A percentile compares a stretch with the other conserved stretches of the same genome.
phyloP scores from a whole-genome alignment of 2,329 filamentous ascomycete genomes.

The Dothistroma pini region DNA sequence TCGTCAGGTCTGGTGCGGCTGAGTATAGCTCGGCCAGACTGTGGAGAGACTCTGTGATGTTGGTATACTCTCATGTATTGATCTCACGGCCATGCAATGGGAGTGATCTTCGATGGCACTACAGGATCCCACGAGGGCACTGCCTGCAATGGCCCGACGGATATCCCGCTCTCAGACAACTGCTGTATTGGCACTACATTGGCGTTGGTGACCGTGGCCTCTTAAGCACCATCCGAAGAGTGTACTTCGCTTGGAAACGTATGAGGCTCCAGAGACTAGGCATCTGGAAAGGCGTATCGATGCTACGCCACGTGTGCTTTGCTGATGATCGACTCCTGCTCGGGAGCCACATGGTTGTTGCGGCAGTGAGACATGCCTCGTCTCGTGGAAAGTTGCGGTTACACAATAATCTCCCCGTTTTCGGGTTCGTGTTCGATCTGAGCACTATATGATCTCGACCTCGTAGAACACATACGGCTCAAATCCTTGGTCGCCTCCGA shows the following conservation, averaged over 20 bases:
- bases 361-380: not conserved
- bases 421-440: not conserved
- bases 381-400: not conserved
- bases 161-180: not conserved
- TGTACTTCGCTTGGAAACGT: not conserved
- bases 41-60: not conserved
- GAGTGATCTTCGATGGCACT: not conserved
- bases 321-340: not conserved
- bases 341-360: not conserved
- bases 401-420: not conserved
- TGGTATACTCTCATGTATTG: not conserved
- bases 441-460: slow-evolving; percentile 64
- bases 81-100: not conserved
- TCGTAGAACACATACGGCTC: slow-evolving; percentile 97
- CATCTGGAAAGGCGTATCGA: not conserved
- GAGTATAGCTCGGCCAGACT: not conserved
- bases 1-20: not conserved
- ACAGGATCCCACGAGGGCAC: not conserved
- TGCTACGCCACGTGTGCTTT: not conserved
- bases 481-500: slow-evolving; percentile 75
- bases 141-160: not conserved
- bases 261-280: not conserved
- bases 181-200: not conserved
- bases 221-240: not conserved
- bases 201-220: not conserved